A percentile compares a stretch with the other conserved stretches of the same genome.
Evolutionary conservation across 2,329 filamentous ascomycete species (phyloP).

Genomic region (Clonostachys sp.): DNA sequence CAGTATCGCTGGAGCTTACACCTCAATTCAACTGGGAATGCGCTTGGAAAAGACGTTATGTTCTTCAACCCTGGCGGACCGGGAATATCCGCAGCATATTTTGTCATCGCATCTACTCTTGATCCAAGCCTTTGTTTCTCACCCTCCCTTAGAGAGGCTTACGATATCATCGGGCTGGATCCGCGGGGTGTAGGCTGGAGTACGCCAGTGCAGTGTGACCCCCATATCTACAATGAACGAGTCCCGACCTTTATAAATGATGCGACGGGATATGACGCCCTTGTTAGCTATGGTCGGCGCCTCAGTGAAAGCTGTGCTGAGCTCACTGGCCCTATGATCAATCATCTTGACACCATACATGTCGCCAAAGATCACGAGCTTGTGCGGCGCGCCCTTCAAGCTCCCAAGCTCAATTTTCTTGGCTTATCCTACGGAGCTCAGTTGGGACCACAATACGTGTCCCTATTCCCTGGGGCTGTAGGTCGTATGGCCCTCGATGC

Average conservation of each 20-base stretch:
- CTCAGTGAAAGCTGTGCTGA: constrained; percentile 13
- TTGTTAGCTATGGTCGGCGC: constrained; percentile 6
- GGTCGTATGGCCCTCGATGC: constrained; percentile 18
- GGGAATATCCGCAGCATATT: constrained; percentile 5
- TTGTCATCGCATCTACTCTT: not conserved
- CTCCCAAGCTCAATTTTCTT: constrained; percentile 19
- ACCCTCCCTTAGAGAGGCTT: constrained; percentile 13
- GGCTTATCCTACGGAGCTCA: constrained; percentile 29
- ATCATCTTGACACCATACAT: constrained; percentile 12
- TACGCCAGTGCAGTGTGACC: constrained; percentile 30
- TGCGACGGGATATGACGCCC: constrained; percentile 2
- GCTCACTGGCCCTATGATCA: constrained; percentile 11
- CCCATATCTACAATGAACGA: constrained; percentile 11
- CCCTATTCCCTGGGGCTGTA: constrained; percentile 17
- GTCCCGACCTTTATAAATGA: constrained; percentile 4
- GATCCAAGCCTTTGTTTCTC: constrained; percentile 7
- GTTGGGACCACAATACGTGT: constrained; percentile 23
- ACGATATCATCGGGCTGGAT: constrained; percentile 37
- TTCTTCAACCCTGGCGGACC: constrained; percentile 16
- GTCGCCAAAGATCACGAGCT: constrained; percentile 14
- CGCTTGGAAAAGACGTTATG: not conserved
- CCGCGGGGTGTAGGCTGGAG: constrained; percentile 35
- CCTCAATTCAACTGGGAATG: constrained; percentile 1
- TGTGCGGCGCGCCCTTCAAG: constrained; percentile 11
- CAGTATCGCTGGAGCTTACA: not conserved